phyloP scores from a whole-genome alignment of 192 early-diverging fungal species.

The Coemansia sp. region DNA sequence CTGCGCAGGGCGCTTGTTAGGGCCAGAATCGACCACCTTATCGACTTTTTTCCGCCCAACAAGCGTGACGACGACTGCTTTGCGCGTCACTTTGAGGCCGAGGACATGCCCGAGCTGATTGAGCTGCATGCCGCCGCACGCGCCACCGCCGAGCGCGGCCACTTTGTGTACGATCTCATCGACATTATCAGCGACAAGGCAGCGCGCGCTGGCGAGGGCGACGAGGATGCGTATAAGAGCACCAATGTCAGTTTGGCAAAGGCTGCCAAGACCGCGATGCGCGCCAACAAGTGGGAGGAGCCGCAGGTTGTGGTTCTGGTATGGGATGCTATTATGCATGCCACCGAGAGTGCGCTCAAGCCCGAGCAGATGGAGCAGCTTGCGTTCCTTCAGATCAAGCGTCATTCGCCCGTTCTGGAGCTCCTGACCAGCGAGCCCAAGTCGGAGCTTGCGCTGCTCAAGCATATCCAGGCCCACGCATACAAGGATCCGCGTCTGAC shows the following conservation, averaged over 20 bases:
- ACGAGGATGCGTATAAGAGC: slow-evolving; percentile 17
- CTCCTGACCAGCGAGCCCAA: slow-evolving; percentile 60
- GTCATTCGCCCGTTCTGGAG: slow-evolving; percentile 74
- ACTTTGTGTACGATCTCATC: slow-evolving; percentile 61
- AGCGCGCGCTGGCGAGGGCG: slow-evolving; percentile 15
- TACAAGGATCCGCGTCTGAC: slow-evolving; percentile 88
- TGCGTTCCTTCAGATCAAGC: slow-evolving; percentile 62
- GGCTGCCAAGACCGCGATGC: slow-evolving; percentile 33
- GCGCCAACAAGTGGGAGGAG: slow-evolving; percentile 67
- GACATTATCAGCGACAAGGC: slow-evolving; percentile 59
- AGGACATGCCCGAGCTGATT: slow-evolving; percentile 86
- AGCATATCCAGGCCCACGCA: slow-evolving; percentile 81
- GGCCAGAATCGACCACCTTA: slow-evolving; percentile 67
- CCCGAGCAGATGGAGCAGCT: slow-evolving; percentile 84
- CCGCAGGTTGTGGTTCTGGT: slow-evolving; percentile 70
- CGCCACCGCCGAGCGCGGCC: slow-evolving; percentile 65
- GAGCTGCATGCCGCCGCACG: slow-evolving; percentile 78
- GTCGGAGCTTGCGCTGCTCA: slow-evolving; percentile 82
- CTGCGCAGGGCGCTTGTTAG: slow-evolving; percentile 69
- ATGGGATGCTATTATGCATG: slow-evolving; percentile 81
- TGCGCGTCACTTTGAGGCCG: slow-evolving; percentile 88
- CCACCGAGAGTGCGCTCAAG: slow-evolving; percentile 76
- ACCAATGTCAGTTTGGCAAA: slow-evolving; percentile 31
- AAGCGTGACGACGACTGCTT: slow-evolving; percentile 88
- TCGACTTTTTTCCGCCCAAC: slow-evolving; percentile 90